Conservation (phyloP, 441 rosid species). For the Iberis amara region DNA sequence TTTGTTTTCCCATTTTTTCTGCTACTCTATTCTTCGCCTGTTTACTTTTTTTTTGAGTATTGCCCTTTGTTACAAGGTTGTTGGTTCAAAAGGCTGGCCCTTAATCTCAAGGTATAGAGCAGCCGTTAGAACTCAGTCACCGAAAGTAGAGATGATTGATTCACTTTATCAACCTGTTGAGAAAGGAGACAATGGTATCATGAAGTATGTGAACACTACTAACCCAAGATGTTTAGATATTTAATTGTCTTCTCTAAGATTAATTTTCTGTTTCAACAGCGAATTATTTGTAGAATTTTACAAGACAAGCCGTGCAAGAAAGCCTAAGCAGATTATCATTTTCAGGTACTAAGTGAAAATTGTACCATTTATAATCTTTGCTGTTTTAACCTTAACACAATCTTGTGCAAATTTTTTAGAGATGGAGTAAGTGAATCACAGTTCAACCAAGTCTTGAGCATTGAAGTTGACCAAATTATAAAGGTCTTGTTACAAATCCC, state of each 20-base stretch:
- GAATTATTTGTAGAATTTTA: conserved; percentile 71
- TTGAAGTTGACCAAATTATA: conserved; percentile 76
- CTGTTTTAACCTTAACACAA: background rate
- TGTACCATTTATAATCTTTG: background rate
- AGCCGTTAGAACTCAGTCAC: conserved; percentile 81
- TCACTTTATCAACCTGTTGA: conserved; percentile 63
- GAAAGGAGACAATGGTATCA: conserved; percentile 69
- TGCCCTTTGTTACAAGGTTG: conserved; percentile 52
- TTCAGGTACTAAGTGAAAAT: conserved; percentile 53
- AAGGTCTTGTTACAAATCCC: conserved; percentile 42
- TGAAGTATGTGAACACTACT: conserved; percentile 47
- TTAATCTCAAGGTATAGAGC: conserved; percentile 87
- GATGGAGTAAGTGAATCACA: conserved; percentile 92
- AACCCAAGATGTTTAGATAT: conserved; percentile 4
- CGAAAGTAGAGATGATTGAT: conserved; percentile 83
- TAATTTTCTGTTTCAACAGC: conserved; percentile 33
- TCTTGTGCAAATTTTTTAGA: conserved; percentile 37
- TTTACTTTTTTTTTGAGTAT: conserved; percentile 10
- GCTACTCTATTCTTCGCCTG: conserved; percentile 2
- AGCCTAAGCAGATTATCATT: conserved; percentile 76
- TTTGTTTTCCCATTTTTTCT: conserved; percentile 5
- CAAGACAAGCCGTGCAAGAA: conserved; percentile 42
- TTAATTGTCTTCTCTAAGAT: conserved; percentile 9
- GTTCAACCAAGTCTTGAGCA: conserved; percentile 76
- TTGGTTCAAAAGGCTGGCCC: conserved; percentile 86